Conservation (phyloP, 2,329 filamentous ascomycete genomes). For the Phoma sp. region DNA sequence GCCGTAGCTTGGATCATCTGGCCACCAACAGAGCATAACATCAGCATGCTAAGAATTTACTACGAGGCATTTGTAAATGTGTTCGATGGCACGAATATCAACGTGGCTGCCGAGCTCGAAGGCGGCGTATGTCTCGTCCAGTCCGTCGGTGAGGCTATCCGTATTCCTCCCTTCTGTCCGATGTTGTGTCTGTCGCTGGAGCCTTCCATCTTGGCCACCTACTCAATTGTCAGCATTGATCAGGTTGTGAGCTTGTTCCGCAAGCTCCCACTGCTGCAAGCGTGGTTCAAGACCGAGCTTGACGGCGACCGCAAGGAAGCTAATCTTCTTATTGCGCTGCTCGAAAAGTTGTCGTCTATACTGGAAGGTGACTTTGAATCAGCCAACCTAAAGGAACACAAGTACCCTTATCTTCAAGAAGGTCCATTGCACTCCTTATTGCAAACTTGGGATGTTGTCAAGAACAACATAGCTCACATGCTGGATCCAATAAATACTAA, state of each 20-base stretch:
- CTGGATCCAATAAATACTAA: conserved; percentile 8
- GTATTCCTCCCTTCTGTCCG: conserved; percentile 25
- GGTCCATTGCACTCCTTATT: conserved; percentile 16
- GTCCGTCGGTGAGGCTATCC: conserved; percentile 18
- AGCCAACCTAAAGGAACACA: not conserved
- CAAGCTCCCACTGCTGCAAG: conserved; percentile 18
- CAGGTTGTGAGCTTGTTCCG: conserved; percentile 17
- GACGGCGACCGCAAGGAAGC: conserved; percentile 13
- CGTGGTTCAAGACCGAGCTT: conserved; percentile 25
- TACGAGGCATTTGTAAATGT: conserved; percentile 16
- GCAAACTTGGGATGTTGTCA: conserved; percentile 22
- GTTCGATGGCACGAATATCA: not conserved
- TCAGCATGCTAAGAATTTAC: conserved; percentile 10
- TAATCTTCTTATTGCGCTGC: conserved; percentile 12
- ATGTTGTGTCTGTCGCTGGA: conserved; percentile 17
- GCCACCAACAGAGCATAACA: conserved; percentile 28
- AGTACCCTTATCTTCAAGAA: not conserved
- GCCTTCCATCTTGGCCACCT: conserved; percentile 16
- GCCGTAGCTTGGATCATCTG: conserved; percentile 30
- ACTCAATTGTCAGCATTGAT: conserved; percentile 10
- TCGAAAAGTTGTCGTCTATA: conserved; percentile 8
- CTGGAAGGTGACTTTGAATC: conserved; percentile 19
- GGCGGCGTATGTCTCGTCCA: conserved; percentile 28
- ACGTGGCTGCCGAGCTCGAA: conserved; percentile 11
- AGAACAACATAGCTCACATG: conserved; percentile 15